Evolutionary conservation across 495 filamentous ascomycete species (phyloP), one percentile per base, ranked within the genome.

Genomic region (Tuber umbilicatum): DNA sequence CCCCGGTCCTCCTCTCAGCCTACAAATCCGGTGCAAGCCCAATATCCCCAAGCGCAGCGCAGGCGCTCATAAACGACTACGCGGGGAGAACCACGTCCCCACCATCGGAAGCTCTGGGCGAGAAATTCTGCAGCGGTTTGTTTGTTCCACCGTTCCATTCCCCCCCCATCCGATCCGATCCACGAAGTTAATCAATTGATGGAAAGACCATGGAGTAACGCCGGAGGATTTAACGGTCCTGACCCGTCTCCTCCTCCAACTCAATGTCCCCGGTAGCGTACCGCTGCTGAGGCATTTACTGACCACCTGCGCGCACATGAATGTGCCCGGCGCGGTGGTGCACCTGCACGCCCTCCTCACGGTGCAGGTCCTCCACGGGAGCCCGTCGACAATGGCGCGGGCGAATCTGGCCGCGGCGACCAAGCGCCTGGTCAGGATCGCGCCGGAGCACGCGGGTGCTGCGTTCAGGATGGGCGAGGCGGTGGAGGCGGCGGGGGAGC

Each of bases 381-480:
- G 90, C 6, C 87, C 83, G 23, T 86, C 88, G 17, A 87, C 88
- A 75, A 91, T 93, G 72, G 90, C 93, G 76, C 86, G 89, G 79
- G 83, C 78, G 78, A 83, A 92, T 76, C 86, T 94, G 80, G 84
- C 86, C 75, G 86, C 86, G 86, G 81, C 91, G 74, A 88, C 86
- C 86, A 88, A 89, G 82, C 83, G 86, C 50, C 81, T 89, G 60
- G 83, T 85, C 80, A 89, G 91, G 79, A 87, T 89, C 81, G 89
- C 89, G 84, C 83, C 81, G 83, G 83, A 84, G 45, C 84, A 84
- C 75, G 86, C 87, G 5, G 89, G 89, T 77, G 89, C 88, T 78
- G 79, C 93, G 70, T 87, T 89, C 31, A 87, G 88, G 82, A 85
- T 92, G 75, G 76, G 93, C 50, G 88, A 90, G 82, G 84, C 92